Percentiles rank a stretch among this genome's conserved stretches.
Conservation (phyloP, 345 rosid genomes). For the Sisymbrium irio region DNA sequence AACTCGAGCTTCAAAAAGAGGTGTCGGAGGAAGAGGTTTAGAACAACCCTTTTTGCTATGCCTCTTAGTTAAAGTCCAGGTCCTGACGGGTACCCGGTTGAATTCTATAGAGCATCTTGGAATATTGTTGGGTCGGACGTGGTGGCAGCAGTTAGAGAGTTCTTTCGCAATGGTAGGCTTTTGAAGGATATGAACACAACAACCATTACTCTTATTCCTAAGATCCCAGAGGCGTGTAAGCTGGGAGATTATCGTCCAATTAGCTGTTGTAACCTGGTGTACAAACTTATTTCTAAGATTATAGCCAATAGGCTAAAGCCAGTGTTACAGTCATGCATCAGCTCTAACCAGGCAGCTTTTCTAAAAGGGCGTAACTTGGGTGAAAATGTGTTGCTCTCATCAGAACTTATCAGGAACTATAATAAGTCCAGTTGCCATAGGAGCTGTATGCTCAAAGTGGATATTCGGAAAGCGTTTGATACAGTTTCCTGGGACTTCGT, state of each 20-base stretch:
- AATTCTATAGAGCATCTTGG: background rate
- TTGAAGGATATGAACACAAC: background rate
- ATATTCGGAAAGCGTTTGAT: background rate
- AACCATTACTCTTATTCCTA: background rate
- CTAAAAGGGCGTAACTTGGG: background rate
- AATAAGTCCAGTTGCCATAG: background rate
- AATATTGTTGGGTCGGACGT: background rate
- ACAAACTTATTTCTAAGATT: background rate
- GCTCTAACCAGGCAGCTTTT: background rate
- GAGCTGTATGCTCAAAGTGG: background rate
- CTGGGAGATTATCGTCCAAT: background rate
- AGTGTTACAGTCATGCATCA: background rate
- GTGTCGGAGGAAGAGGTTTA: too few relatives aligned
- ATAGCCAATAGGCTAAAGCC: background rate
- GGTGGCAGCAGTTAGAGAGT: background rate
- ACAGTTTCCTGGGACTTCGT: too few relatives aligned
- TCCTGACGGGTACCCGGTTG: background rate
- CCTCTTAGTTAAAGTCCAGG: too few relatives aligned
- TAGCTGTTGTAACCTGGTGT: background rate
- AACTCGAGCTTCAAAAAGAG: too few relatives aligned
- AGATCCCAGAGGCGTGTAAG: background rate
- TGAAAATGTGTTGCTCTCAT: background rate
- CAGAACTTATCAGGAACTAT: background rate
- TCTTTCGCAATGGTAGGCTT: background rate
- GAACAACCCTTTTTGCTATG: too few relatives aligned